Evolutionary conservation across 805 yeast genomes (phyloP), one percentile per base, ranked within the genome.

Genomic region (Pichia phayaonensis): DNA sequence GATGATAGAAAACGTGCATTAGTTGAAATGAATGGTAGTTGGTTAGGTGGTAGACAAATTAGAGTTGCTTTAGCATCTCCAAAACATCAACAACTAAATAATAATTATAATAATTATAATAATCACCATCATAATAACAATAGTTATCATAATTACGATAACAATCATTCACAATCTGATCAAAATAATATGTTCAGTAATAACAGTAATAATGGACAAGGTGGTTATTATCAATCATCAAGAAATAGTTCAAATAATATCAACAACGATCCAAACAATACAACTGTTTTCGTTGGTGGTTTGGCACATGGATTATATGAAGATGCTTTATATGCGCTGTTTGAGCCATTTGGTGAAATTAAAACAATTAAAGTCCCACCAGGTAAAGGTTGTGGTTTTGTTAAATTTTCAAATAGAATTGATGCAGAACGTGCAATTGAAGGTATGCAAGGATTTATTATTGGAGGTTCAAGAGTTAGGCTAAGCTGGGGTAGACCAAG

Each of bases 51-150:
- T 4, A 71, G 92, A 57, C 83, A 84, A 39, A 71, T 86, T 46
- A 70, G 92, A 59, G 90, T 86, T 6, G 92, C 94, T 1, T 70
- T 82, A 44, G 94, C 95, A 2, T 83, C 90, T 4, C 89, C 94
- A 39, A 76, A 88, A 60, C 78, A 74, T 59, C 72, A 65, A 48
- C 54, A 56, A 50, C 42, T 48, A 38, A 36, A 29, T 40, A 52
- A 56, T 38, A 54, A 59, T 41, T 55, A 56, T 8, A 43, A 34
- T 8, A 44, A 50, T 12, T 51, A 51, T 26, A 48, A 34, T 16
- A 18, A 18, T 24, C 34, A 47, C 8, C 7, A 26, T 12, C 1
- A 41, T 2, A 31, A 29, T 5, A 20, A 18, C 10, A 26, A 39
- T 22, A 38, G 18, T 22, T 21, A 40, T 15, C 16, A 20, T 18